Conservation (phyloP, 2,329 filamentous ascomycete genomes). For the Biscogniauxia sp. region DNA sequence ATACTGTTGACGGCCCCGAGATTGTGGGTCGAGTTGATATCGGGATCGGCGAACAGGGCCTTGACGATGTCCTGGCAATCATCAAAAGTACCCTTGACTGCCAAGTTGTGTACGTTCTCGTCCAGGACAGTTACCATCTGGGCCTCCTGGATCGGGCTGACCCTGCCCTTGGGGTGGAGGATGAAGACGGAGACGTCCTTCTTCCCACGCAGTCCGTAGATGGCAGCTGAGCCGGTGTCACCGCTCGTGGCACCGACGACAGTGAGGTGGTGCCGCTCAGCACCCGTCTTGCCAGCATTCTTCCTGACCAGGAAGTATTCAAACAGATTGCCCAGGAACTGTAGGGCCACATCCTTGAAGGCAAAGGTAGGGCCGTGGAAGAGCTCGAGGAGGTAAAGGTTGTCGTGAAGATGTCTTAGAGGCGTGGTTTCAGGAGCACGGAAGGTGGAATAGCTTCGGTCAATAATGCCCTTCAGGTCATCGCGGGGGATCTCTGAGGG, state of each 20-base stretch:
- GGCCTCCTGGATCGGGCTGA: conserved; percentile 88
- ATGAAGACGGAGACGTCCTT: conserved; percentile 97
- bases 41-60: conserved; percentile 80
- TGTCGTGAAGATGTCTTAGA: conserved; percentile 71
- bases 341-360: conserved; percentile 92
- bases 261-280: conserved; percentile 74
- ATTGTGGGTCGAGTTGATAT: conserved; percentile 78
- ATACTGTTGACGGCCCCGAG: conserved; percentile 95
- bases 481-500: conserved; percentile 73
- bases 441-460: conserved; percentile 86
- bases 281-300: conserved; percentile 66
- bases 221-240: conserved; percentile 90
- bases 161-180: conserved; percentile 84
- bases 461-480: conserved; percentile 81
- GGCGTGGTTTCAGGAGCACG: conserved; percentile 76
- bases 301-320: conserved; percentile 79
- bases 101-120: conserved; percentile 87
- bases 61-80: conserved; percentile 98
- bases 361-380: conserved; percentile 96
- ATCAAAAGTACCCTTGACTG: conserved; percentile 88
- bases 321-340: conserved; percentile 95
- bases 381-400: conserved; percentile 84
- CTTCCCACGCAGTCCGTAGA: conserved; percentile 92
- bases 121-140: conserved; percentile 97
- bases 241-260: conserved; percentile 85